Conservation (phyloP, 208 protist species). For the Strigomonas galati region DNA sequence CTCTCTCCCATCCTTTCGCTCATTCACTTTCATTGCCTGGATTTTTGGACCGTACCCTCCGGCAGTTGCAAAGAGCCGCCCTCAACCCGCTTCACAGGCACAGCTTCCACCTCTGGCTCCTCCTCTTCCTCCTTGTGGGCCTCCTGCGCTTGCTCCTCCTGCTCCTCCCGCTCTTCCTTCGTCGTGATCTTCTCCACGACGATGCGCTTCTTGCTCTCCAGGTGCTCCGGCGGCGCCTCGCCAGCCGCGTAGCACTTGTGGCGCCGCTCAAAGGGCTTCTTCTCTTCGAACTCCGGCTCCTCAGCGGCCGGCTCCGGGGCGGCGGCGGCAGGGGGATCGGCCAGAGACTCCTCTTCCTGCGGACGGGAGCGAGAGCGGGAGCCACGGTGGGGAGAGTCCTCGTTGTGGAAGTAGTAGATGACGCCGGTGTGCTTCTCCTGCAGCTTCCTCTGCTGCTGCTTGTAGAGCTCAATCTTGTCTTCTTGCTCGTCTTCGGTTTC, state of each 20-base stretch:
- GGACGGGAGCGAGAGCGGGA: too few species aligned
- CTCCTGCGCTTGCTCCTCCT: constrained; percentile 4
- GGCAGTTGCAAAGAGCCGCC: background rate
- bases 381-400: too few species aligned
- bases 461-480: background rate
- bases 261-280: constrained; percentile 1
- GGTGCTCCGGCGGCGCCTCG: constrained; percentile 3
- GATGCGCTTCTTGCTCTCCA: background rate
- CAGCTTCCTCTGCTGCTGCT: too few species aligned
- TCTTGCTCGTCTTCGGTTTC: background rate
- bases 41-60: background rate
- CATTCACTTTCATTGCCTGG: background rate
- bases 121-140: constrained; percentile 11
- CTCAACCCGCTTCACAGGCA: background rate
- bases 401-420: background rate
- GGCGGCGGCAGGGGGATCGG: background rate
- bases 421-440: constrained; percentile 14
- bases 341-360: too few species aligned
- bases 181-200: background rate
- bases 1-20: background rate
- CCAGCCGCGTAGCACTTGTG: constrained; percentile 9
- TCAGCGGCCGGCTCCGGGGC: background rate
- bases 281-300: background rate
- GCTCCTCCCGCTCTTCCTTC: constrained; percentile 10
- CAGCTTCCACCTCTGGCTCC: background rate